These are phyloP conservation scores for Candida succiphila DNA, from an alignment of 805 yeast species.

Conservation along the genomic window DNA sequence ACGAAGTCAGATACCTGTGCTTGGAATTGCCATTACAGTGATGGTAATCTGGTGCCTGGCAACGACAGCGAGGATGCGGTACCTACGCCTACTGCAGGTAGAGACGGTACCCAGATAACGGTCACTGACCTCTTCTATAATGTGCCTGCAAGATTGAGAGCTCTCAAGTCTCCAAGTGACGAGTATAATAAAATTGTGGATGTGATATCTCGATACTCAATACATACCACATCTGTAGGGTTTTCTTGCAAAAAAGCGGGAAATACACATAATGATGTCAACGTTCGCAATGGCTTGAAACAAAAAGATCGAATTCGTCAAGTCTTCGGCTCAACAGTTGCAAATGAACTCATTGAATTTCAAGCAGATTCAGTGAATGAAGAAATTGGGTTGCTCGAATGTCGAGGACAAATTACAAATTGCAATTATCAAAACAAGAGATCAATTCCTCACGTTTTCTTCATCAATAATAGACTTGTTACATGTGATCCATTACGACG, in stretches of 20 bases:
- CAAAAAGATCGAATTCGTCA: conserved; percentile 61
- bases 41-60: conserved; percentile 49
- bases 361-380: conserved; percentile 22
- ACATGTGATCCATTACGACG: conserved; percentile 71
- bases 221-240: conserved; percentile 61
- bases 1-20: conserved; percentile 54
- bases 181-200: conserved; percentile 74
- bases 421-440: conserved; percentile 66
- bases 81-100: conserved; percentile 78
- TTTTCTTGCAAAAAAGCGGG: conserved; percentile 76
- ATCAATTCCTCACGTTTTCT: conserved; percentile 58
- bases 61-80: conserved; percentile 28
- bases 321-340: conserved; percentile 62
- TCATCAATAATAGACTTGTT: conserved; percentile 79
- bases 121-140: conserved; percentile 90
- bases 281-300: conserved; percentile 39
- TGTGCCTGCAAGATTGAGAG: conserved; percentile 64
- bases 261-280: conserved; percentile 58
- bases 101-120: conserved; percentile 70
- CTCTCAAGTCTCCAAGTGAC: conserved; percentile 57
- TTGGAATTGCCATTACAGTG: conserved; percentile 54
- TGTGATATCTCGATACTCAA: conserved; percentile 73
- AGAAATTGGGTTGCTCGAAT: conserved; percentile 40
- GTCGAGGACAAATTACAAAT: conserved; percentile 56
- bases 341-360: conserved; percentile 51